Evolutionary conservation across 495 filamentous ascomycete genomes (phyloP), one percentile per base, ranked within the genome.

Genomic region (Neurospora terricola): DNA sequence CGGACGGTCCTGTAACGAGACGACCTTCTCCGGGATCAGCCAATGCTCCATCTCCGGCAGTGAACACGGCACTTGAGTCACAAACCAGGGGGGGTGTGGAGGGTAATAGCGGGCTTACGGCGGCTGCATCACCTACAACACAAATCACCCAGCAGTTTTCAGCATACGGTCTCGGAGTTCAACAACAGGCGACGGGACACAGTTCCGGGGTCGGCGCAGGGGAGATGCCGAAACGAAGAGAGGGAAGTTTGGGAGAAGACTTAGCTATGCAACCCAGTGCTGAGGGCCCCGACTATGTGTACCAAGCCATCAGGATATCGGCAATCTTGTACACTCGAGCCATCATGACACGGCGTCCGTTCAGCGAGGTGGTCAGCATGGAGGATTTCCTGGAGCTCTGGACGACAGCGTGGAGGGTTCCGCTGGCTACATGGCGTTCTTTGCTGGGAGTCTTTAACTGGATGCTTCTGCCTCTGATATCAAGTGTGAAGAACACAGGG

Each of bases 401-500:
- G 82, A 80, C 77, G 30, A 81, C 80, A 21, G 72, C 76, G 4
- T 83, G 82, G 81, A 74, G 74, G 5, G 78, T 83, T 70, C 77
- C 81, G 70, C 76, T 81, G 18, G 48, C 73, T 18, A 76, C 72
- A 36, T 81, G 82, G 81, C 76, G 77, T 27, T 69, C 72, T 3
- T 72, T 81, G 62, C 69, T 83, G 69, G 82, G 82, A 39, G 76
- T 83, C 10, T 80, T 81, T 59, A 75, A 76, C 69, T 83, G 82
- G 81, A 48, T 79, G 37, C 23, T 80, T 45, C 69, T 81, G 16
- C 71, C 78, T 18, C 73, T 81, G 7, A 69, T 77, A 37, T 36
- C 74, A 16, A 71, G 76, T 72, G 72, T 72, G 48, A 69, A 72
- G 48, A 11, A 73, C 37, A 62, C 70, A 12, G 62, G 71, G n/a